Evolutionary conservation across 139 green algal genomes (phyloP), one percentile per base, ranked within the genome.

Genomic region (Zygnema cylindricum): DNA sequence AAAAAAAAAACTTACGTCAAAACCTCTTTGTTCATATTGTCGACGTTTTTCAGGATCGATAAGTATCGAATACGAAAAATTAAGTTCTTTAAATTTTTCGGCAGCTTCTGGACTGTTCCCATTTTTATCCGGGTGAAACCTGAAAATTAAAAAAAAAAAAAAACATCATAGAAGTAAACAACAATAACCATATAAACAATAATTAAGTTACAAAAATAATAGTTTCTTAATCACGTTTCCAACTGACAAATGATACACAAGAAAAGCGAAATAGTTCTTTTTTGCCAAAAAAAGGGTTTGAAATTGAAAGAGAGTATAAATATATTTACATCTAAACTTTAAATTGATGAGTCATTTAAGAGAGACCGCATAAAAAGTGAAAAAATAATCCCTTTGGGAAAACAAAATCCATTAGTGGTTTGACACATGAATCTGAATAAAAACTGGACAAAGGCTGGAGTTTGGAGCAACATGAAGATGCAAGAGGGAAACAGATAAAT

Each of bases 61-160:
- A 35, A 96, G 91, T 90, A 95, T 95, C 30, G 86, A 88, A 77
- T 95, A 96, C 16, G 95, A 91, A 32, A 84, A 90, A 1, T 91
- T 94, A 22, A 96, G 93, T 22, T 92, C 84, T 49, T 93, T 93
- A 77, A 93, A 93, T 81, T 81, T 49, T 33, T 93, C 89, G 3
- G 89, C 43, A 16, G 89, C 87, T 32, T 89, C 86, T 2, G 82
- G 82, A 86, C 63, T 55, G 30, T 92, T 89, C 23, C 54, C 63
- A 71, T 92, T 92, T 86, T 93, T 93, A 55, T 93, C 90, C 11
- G 90, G 89, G 78, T 93, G 90, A 75, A 43, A 91, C 63, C 86
- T 91, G 71, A 11, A 39, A 23, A 42, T 54, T 42, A 1, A 83
- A 43, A 22, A 16, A 36, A 76, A 40, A 36, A 0, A 57, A 7